Base-by-base conservation (phyloP, 768 basidiomycete genomes). In the Sistotremastrum suecicum region DNA sequence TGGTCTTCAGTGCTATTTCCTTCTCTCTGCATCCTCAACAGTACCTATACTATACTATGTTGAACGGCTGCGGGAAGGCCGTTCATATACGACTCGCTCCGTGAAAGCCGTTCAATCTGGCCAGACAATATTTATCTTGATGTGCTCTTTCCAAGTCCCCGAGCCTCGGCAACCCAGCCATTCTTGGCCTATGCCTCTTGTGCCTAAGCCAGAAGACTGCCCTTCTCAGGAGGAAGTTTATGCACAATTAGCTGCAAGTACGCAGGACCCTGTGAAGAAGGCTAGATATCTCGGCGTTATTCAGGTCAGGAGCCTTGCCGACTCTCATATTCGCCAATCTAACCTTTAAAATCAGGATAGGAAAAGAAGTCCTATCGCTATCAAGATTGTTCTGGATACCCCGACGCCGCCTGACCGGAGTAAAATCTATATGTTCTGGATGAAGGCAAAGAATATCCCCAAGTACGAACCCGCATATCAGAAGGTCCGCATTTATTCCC, bases 81-180 rank as follows among this genome's bases (percentile, higher is more conserved):
- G 72, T 30, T 80, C 81, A 8, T 89, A 86, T 58, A 66, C 71
- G 41, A 85, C 85, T 3, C 74, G 76, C 43, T 70, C 65, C 49
- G 72, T 81, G 50, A 76, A 72, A 54, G 78, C 78, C 20, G 55
- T 63, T 10, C 76, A 77, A 48, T 60, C 62, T 34, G 74, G 75
- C n/a, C 61, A 60, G 39, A 58, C 59, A n/a, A 64, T 76, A 47
- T 76, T 76, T 58, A 69, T 81, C 37, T 67, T 88, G 63, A 57
- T 84, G 49, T 88, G 83, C 59, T 89, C 86, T 4, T 90, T 87
- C 68, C 84, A 89, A 50, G 70, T 66, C 43, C 81, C 83, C 3
- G 87, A 90, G 56, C 75, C 76, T 7, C 76, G 75, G 72, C 84
- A 86, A 55, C 83, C 78, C 1, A 58, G 64, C 6, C 68, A 78